These are phyloP conservation scores for Plenodomus lindquistii DNA, from an alignment of 2,329 filamentous ascomycete genomes.

Conservation along the genomic window DNA sequence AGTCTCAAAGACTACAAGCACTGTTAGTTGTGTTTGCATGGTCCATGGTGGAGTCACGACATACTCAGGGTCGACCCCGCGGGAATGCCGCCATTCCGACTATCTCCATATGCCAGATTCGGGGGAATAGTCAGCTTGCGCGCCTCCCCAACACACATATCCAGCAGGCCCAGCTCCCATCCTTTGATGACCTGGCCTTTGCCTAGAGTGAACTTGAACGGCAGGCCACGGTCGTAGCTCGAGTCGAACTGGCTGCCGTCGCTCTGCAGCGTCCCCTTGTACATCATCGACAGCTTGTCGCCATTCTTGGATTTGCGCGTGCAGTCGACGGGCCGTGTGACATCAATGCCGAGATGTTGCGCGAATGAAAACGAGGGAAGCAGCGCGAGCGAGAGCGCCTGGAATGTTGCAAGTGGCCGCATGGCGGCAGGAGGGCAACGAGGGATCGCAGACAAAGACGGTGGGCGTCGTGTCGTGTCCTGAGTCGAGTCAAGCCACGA, in stretches of 20 bases:
- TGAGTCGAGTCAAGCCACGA: conserved; percentile 10
- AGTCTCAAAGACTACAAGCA: conserved; percentile 78
- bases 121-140: conserved; percentile 87
- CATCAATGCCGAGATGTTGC: conserved; percentile 46
- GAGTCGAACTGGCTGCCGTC: conserved; percentile 83
- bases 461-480: conserved; percentile 4
- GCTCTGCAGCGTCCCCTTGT: conserved; percentile 53
- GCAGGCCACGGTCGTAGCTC: conserved; percentile 73
- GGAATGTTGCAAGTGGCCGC: conserved; percentile 30
- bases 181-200: conserved; percentile 85
- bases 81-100: conserved; percentile 76
- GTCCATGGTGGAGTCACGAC: conserved; percentile 21
- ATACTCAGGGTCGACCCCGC: conserved; percentile 74
- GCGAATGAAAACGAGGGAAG: conserved; percentile 27
- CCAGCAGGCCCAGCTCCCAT: conserved; percentile 87
- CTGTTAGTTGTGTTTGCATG: conserved; percentile 13
- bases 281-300: conserved; percentile 54
- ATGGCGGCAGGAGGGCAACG: conserved; percentile 22
- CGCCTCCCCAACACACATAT: conserved; percentile 97
- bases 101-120: conserved; percentile 77
- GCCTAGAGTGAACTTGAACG: conserved; percentile 80
- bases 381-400: conserved; percentile 26
- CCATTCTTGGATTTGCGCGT: conserved; percentile 50
- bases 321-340: conserved; percentile 48
- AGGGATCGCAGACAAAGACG: conserved; percentile 1